Percentiles rank a stretch among this genome's conserved stretches.
phyloP scores from a whole-genome alignment of 768 basidiomycete species.

The Leccinum subtestaceum region DNA sequence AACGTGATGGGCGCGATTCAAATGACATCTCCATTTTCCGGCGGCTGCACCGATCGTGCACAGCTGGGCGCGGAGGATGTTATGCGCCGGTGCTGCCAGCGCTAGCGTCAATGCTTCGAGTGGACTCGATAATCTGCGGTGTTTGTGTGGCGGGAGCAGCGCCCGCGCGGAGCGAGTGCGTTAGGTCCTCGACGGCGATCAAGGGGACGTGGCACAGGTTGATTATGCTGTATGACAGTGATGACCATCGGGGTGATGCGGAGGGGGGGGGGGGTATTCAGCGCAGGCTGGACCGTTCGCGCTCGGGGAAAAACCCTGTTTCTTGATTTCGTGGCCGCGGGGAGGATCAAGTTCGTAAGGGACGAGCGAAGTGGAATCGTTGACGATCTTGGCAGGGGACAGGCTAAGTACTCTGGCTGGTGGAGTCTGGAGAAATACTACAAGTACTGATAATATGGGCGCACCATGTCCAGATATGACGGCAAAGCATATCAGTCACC shows the following conservation, averaged over 20 bases:
- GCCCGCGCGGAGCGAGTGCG: constrained; percentile 25
- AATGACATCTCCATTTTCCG: too few relatives aligned
- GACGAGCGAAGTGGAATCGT: constrained; percentile 7
- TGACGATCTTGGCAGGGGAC: constrained; percentile 9
- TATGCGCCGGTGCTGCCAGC: too few relatives aligned
- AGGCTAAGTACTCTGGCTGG: constrained; percentile 8
- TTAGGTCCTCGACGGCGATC: constrained; percentile 3
- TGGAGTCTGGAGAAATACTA: constrained; percentile 20
- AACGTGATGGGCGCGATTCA: too few relatives aligned
- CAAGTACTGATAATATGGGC: neutral
- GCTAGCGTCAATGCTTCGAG: too few relatives aligned
- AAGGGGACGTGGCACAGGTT: constrained; percentile 30
- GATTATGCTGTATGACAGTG: constrained; percentile 10
- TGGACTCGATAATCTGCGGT: too few relatives aligned
- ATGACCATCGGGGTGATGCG: neutral
- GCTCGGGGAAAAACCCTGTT: constrained; percentile 17
- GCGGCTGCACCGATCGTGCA: too few relatives aligned
- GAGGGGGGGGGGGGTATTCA: neutral
- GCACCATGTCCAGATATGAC: too few relatives aligned
- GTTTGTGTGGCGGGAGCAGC: constrained; percentile 23
- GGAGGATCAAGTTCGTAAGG: constrained; percentile 12
- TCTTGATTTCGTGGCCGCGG: constrained; percentile 23
- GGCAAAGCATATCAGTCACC: too few relatives aligned
- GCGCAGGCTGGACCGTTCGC: neutral
- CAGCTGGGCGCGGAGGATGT: too few relatives aligned